phyloP scores from a whole-genome alignment of 2,329 filamentous ascomycete species.

The Aspergillus pseudoglaucus region DNA sequence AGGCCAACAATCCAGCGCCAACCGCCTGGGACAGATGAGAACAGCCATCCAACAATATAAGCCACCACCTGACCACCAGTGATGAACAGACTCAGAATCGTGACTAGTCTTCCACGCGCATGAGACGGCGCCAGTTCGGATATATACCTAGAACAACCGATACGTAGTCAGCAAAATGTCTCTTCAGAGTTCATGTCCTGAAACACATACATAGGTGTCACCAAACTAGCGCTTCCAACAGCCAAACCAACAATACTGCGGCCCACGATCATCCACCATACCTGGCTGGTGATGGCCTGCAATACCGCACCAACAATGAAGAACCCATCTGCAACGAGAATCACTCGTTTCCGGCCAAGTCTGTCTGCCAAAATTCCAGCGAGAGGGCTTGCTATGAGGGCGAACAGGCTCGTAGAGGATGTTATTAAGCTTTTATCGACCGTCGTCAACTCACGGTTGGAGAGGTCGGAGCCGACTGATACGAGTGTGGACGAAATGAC shows the following conservation, averaged over 20 bases:
- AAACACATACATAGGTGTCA: slow-evolving; percentile 58
- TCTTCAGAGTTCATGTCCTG: neutral
- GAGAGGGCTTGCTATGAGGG: slow-evolving; percentile 50
- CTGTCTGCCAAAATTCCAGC: slow-evolving; percentile 48
- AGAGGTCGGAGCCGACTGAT: slow-evolving; percentile 49
- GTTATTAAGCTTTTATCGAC: slow-evolving; percentile 55
- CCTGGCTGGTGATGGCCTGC: slow-evolving; percentile 35
- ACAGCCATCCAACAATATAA: slow-evolving; percentile 74
- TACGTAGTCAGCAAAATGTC: slow-evolving; percentile 1
- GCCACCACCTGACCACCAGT: slow-evolving; percentile 85
- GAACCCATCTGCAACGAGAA: slow-evolving; percentile 41
- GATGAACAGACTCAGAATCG: slow-evolving; percentile 73
- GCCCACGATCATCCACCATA: slow-evolving; percentile 42
- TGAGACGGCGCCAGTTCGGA: slow-evolving; percentile 74
- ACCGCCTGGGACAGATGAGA: slow-evolving; percentile 55
- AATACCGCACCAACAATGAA: slow-evolving; percentile 40
- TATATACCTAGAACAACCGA: slow-evolving; percentile 54
- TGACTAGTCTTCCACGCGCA: slow-evolving; percentile 72
- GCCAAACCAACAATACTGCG: slow-evolving; percentile 43
- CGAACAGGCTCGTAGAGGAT: slow-evolving; percentile 52
- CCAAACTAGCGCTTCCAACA: slow-evolving; percentile 56
- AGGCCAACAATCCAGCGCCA: slow-evolving; percentile 93
- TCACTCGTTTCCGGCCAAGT: slow-evolving; percentile 42
- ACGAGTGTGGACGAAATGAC: slow-evolving; percentile 57
- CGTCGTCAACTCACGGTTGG: slow-evolving; percentile 43